These are phyloP conservation scores for Fusarium tuaranense DNA, from an alignment of 2,329 filamentous ascomycete species.

Conservation along the genomic window DNA sequence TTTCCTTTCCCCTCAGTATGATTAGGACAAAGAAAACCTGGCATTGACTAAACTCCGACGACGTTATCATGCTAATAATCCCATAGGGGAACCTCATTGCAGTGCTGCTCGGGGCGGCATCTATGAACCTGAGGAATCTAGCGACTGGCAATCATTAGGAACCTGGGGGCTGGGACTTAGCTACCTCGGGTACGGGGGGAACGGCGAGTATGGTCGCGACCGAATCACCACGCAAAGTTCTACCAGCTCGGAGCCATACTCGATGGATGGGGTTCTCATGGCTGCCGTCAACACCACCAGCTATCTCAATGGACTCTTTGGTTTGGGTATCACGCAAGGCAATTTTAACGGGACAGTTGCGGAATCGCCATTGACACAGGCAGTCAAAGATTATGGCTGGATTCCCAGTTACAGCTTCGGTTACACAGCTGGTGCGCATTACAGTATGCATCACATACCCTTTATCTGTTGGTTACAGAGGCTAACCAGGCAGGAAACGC, in stretches of 20 bases:
- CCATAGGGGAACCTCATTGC: conserved; percentile 63
- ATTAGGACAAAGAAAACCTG: neutral
- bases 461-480: neutral
- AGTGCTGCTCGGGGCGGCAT: conserved; percentile 67
- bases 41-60: neutral
- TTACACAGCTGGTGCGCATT: conserved; percentile 81
- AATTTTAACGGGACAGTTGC: conserved; percentile 63
- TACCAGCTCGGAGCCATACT: conserved; percentile 51
- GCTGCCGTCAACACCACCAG: conserved; percentile 67
- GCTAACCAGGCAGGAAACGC: conserved; percentile 47
- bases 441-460: conserved; percentile 61
- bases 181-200: conserved; percentile 68
- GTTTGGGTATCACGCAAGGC: conserved; percentile 66
- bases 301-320: conserved; percentile 67
- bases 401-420: conserved; percentile 81
- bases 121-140: conserved; percentile 66
- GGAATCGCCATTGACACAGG: conserved; percentile 64
- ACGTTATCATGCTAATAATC: conserved; percentile 28
- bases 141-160: conserved; percentile 69
- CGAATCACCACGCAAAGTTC: conserved; percentile 56
- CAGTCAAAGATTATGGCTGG: conserved; percentile 67
- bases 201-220: conserved; percentile 74
- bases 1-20: neutral
- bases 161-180: conserved; percentile 70
- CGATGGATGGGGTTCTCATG: conserved; percentile 60